Evolutionary conservation across 2,329 filamentous ascomycete genomes (phyloP), one percentile per base, ranked within the genome.

Genomic region (Neonectria faginata): DNA sequence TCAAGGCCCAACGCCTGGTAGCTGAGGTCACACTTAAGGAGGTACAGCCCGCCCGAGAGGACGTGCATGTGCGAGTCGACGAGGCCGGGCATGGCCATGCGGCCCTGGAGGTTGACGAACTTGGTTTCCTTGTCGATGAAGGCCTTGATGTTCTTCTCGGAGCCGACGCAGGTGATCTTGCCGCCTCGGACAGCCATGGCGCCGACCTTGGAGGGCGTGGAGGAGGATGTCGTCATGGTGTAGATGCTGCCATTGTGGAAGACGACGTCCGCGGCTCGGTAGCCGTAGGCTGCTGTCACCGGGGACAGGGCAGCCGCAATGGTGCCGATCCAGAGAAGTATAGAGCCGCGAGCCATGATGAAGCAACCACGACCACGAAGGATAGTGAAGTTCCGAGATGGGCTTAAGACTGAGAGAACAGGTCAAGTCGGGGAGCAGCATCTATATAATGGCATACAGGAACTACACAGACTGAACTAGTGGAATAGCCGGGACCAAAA

Each of bases 21-120:
- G 61, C 67, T 74, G 10, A 75, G 59, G 44, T 72, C 66, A 60
- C 73, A 75, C 42, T 75, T 74, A 11, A 75, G 57, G 5, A 75
- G 67, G 50, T 58, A 69, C 5, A 65, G 58, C 3, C 73, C 73
- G 5, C 73, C 73, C 0, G 68, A 69, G 0, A 73, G 22, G 18
- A 73, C 36, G 36, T 75, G 73, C 71, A 75, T 75, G 51, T 75
- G 73, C 1, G 73, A 72, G 12, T 75, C 73, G 11, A 75, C 62
- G 42, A 75, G 65, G 7, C 73, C 73, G 4, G 73, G 73, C 73
- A 75, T 75, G n/a, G 70, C 72, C 73, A 75, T 75, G 36, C 68
- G 70, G 11, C 73, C 73, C 18, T 73, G 42, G 11, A 75, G 73
- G 42, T 75, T 66, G 22, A 75, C 53, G 3, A 75, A 67, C 9